Evolutionary conservation across 768 basidiomycete genomes (phyloP), one percentile per base, ranked within the genome.

Genomic region (Tricholoma saponaceum): DNA sequence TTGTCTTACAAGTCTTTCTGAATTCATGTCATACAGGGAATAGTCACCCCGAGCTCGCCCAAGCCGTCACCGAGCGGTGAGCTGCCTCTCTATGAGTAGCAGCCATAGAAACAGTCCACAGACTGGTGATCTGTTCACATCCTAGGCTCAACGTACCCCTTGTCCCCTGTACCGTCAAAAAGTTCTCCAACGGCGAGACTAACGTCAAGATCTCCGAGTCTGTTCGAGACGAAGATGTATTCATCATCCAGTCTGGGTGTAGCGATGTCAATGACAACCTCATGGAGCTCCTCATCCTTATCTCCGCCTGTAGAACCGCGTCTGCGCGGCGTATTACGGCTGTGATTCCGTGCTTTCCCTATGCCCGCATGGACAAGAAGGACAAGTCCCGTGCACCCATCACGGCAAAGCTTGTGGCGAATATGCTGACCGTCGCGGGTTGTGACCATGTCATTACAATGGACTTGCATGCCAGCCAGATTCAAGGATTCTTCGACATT

Each of bases 391-490:
- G 96, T 6, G 94, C 95, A 3, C 96, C 97, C 23, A 99, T 99
- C 71, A 98, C 96, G 4, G 95, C 96, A 47, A 99, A 99, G 75
- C 83, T 99, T 54, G 92, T 98, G 50, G 95, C 96, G 22, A 98
- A 97, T 73, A 98, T 98, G 96, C 79, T 99, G 58, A 88, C 86
- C 44, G 92, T 97, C 49, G 95, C 97, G 8, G 96, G 96, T 22
- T 97, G 95, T 69, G 96, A 98, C 74, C 96, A 98, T 69, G 89
- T 99, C 67, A 98, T 99, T 64, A 98, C 96, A n/a, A 96, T 98
- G 90, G 95, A 98, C 71, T 77, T 98, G 52, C 96, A 98, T 68
- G 95, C 96, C 41, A 90, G 90, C 66, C 96, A 98, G 76, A 98
- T 98, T 59, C 96, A 98, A 69, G 96, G 96, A 6, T 98, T 98